phyloP scores from a whole-genome alignment of 306 rosid genomes.

The Morella rubra region DNA sequence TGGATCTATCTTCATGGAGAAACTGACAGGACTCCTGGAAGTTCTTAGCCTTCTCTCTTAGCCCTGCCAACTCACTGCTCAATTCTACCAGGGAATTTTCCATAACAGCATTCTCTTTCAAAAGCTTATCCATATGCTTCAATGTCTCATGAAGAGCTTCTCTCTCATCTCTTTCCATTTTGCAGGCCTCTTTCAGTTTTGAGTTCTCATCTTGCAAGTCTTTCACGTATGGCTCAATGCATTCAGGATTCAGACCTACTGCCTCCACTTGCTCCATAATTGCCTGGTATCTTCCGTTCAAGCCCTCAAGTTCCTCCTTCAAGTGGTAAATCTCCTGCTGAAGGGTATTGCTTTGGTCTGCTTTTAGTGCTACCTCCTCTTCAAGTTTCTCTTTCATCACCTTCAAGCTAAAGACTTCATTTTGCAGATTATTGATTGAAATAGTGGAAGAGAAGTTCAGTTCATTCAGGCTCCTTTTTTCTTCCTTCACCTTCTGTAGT shows the following conservation, averaged over 20 bases:
- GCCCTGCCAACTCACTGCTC: constrained; percentile 59
- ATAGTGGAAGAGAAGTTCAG: constrained; percentile 49
- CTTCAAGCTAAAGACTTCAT: constrained; percentile 71
- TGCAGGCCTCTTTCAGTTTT: constrained; percentile 59
- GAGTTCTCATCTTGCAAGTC: constrained; percentile 68
- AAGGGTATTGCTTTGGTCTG: constrained; percentile 64
- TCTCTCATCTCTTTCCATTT: constrained; percentile 59
- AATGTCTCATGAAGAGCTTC: constrained; percentile 68
- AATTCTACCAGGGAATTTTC: constrained; percentile 62
- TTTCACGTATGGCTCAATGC: constrained; percentile 61
- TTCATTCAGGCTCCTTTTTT: constrained; percentile 66
- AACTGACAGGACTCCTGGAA: constrained; percentile 65
- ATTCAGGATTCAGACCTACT: constrained; percentile 68
- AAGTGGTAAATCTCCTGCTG: constrained; percentile 56
- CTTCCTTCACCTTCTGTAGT: constrained; percentile 59
- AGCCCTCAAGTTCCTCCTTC: constrained; percentile 66
- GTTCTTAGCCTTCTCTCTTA: constrained; percentile 51
- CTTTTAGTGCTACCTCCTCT: constrained; percentile 53
- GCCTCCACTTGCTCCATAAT: constrained; percentile 67
- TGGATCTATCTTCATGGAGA: constrained; percentile 76
- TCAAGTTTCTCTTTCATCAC: constrained; percentile 86
- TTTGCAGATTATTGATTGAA: constrained; percentile 58
- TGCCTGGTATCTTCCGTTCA: constrained; percentile 60
- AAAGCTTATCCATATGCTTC: constrained; percentile 57
- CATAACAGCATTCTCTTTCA: constrained; percentile 56